These are phyloP conservation scores for Telopea speciosissima DNA, from an alignment of 177 flowering plant genomes.

Conservation along the genomic window DNA sequence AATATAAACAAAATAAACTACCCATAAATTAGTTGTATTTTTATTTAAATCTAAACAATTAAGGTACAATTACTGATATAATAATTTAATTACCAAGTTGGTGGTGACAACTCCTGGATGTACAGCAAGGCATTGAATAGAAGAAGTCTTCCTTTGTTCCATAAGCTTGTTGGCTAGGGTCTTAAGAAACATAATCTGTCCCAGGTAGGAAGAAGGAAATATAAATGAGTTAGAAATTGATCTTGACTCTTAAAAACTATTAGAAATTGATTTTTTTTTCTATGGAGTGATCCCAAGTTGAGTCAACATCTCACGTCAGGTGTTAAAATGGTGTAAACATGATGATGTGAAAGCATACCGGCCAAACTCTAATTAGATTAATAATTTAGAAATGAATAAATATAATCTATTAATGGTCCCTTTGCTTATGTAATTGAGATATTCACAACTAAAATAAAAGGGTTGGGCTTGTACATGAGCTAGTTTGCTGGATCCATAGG, in stretches of 20 bases:
- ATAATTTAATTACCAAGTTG: conserved; percentile 14
- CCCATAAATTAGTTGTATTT: background rate
- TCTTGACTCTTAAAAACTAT: background rate
- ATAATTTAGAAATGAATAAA: background rate
- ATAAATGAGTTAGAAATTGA: too few relatives aligned
- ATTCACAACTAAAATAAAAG: background rate
- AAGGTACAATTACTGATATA: background rate
- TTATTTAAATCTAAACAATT: background rate
- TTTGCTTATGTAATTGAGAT: background rate
- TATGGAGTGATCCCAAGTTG: background rate
- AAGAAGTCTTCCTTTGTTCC: conserved; percentile 10
- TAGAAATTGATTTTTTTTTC: too few relatives aligned
- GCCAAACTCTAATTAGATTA: too few relatives aligned
- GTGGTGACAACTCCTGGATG: conserved; percentile 29
- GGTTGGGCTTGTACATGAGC: conserved; percentile 15
- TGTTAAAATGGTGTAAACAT: background rate
- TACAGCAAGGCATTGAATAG: conserved; percentile 24
- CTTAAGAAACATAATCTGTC: conserved; percentile 29
- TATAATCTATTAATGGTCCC: background rate
- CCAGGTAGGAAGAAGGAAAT: background rate
- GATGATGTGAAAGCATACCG: background rate
- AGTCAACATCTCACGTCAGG: background rate
- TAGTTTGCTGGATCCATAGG: conserved; percentile 23
- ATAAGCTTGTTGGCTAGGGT: conserved; percentile 20
- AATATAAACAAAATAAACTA: background rate